Evolutionary conservation across 2,329 filamentous ascomycete genomes (phyloP).

Genomic region (Xylariaceae sp.): DNA sequence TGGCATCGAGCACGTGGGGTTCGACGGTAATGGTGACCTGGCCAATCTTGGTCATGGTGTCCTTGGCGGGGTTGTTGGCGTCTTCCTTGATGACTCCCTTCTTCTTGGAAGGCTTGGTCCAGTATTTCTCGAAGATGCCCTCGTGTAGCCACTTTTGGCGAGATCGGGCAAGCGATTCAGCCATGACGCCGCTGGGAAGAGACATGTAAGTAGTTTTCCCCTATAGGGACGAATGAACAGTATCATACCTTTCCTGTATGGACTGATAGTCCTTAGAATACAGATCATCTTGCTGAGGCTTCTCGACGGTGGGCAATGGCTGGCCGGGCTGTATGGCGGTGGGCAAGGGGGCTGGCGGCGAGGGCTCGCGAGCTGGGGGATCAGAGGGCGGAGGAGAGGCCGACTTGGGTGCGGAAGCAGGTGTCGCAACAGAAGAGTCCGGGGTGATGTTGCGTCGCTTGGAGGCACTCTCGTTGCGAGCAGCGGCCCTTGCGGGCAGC

Average conservation of each 20-base stretch:
- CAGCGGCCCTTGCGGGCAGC: slow-evolving; percentile 58
- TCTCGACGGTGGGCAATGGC: slow-evolving; percentile 66
- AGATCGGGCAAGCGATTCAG: slow-evolving; percentile 69
- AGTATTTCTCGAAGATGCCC: slow-evolving; percentile 73
- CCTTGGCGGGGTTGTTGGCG: slow-evolving; percentile 63
- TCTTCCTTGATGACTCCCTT: slow-evolving; percentile 63
- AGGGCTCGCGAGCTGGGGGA: slow-evolving; percentile 30
- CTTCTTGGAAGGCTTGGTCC: slow-evolving; percentile 68
- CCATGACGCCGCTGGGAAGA: slow-evolving; percentile 62
- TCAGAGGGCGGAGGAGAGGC: slow-evolving; percentile 34
- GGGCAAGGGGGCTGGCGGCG: slow-evolving; percentile 43
- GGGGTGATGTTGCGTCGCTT: slow-evolving; percentile 59
- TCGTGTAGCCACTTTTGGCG: slow-evolving; percentile 69
- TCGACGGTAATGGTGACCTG: slow-evolving; percentile 72
- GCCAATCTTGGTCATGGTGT: slow-evolving; percentile 70
- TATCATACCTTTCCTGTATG: slow-evolving; percentile 62
- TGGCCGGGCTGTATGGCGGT: slow-evolving; percentile 60
- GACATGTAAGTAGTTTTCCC: background rate
- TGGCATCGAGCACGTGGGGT: slow-evolving; percentile 75
- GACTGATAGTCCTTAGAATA: slow-evolving; percentile 66
- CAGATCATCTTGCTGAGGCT: slow-evolving; percentile 61
- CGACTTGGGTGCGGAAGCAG: slow-evolving; percentile 31
- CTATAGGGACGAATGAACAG: background rate
- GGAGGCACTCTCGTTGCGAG: slow-evolving; percentile 54
- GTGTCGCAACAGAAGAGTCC: slow-evolving; percentile 49